Evolutionary conservation across 352 stramenopile species (phyloP).

Genomic region (Phytophthora sojae): DNA sequence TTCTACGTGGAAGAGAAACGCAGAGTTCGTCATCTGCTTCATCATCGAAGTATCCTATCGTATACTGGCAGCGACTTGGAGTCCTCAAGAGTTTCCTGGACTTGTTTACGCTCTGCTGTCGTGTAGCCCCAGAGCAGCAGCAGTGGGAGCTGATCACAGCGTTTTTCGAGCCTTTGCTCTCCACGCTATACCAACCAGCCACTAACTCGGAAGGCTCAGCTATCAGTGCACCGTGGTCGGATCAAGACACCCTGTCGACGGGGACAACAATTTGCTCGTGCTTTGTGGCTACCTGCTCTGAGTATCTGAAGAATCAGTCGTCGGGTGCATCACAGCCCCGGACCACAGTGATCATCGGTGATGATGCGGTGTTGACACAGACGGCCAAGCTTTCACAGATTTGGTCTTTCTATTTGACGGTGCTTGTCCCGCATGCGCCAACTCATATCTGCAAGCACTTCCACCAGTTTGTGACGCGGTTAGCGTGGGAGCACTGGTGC

Average conservation of each 20-base stretch:
- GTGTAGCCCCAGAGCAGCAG: constrained; percentile 58
- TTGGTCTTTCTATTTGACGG: constrained; percentile 80
- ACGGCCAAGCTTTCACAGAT: constrained; percentile 76
- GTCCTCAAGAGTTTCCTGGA: constrained; percentile 84
- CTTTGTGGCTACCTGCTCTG: constrained; percentile 79
- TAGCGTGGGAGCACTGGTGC: constrained; percentile 88
- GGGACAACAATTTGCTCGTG: constrained; percentile 81
- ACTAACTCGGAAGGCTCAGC: constrained; percentile 75
- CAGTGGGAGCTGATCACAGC: constrained; percentile 75
- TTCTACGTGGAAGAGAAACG: constrained; percentile 21
- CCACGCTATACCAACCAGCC: constrained; percentile 81
- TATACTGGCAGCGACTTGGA: constrained; percentile 75
- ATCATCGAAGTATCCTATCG: constrained; percentile 52
- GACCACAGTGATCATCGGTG: constrained; percentile 7
- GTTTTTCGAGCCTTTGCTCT: constrained; percentile 84
- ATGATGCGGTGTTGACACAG: constrained; percentile 29
- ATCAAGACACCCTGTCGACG: constrained; percentile 76
- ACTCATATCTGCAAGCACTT: constrained; percentile 85
- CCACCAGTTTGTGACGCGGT: constrained; percentile 80
- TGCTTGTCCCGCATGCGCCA: constrained; percentile 77
- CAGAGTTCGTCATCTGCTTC: constrained; percentile 10
- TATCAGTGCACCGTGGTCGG: constrained; percentile 72
- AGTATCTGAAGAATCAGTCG: constrained; percentile 61
- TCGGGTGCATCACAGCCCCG: not conserved
- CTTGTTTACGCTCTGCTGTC: constrained; percentile 77